phyloP scores from a whole-genome alignment of 2,329 filamentous ascomycete species.

The Neocucurbitaria cava region DNA sequence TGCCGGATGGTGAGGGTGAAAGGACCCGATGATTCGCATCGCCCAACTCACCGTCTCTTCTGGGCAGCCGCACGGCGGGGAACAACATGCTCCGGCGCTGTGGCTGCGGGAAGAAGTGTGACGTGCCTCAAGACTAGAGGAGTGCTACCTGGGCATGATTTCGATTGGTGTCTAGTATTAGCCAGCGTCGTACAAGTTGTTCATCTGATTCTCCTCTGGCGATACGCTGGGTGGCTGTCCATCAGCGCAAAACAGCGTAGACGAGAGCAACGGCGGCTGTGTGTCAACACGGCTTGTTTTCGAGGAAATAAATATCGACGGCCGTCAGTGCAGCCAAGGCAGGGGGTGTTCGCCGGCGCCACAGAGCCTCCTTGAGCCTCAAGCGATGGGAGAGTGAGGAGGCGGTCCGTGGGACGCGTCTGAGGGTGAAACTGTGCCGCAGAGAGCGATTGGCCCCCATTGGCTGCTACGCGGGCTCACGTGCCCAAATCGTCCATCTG shows the following conservation, averaged over 20 bases:
- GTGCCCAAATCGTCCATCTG: conserved; percentile 16
- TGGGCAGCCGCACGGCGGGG: conserved; percentile 10
- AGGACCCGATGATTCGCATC: conserved; percentile 24
- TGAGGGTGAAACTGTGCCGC: conserved; percentile 26
- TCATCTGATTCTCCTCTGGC: conserved; percentile 5
- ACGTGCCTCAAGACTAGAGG: conserved; percentile 9
- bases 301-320: background rate
- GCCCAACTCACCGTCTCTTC: conserved; percentile 29
- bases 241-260: background rate
- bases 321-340: background rate
- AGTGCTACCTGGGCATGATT: conserved; percentile 2
- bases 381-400: conserved; percentile 13
- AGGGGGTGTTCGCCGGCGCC: conserved; percentile 1
- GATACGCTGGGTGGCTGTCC: conserved; percentile 10
- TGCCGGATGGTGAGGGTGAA: conserved; percentile 10
- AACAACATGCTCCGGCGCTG: conserved; percentile 11
- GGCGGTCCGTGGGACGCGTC: conserved; percentile 9
- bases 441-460: conserved; percentile 19
- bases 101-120: conserved; percentile 15
- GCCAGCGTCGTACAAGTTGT: conserved; percentile 7
- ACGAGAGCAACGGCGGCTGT: conserved; percentile 8
- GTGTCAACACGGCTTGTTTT: conserved; percentile 17
- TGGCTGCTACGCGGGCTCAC: conserved; percentile 16
- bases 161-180: conserved; percentile 1
- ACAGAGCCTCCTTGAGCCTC: conserved; percentile 17